Evolutionary conservation across 352 stramenopile genomes (phyloP), one percentile per base, ranked within the genome.

Genomic region (Hyaloperonospora brassicae): DNA sequence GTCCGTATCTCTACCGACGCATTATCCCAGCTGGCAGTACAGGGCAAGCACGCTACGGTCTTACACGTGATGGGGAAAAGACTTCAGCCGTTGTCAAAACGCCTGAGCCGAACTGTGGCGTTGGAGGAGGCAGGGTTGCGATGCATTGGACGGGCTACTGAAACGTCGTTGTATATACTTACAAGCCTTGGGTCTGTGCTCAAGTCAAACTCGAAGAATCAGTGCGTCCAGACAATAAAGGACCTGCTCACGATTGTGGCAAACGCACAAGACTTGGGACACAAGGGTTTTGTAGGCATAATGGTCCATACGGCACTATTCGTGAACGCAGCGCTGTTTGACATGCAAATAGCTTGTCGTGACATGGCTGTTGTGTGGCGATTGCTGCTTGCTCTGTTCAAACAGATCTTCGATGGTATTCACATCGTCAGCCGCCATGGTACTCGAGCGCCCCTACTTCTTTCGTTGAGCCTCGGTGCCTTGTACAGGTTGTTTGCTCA

Each of bases 141-240:
- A n/a, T 52, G 64, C 23, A 41, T 62, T 34, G 47, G 11, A 24
- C 60, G 64, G 6, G 49, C 42, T 25, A 38, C 42, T 41, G 63
- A 68, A 34, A 69, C 68, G 9, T 72, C 64, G 3, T 48, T 80
- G 14, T 73, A 72, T 42, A 36, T 88, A 8, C 54, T 88, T 4
- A 63, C 59, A 11, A 68, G 59, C 21, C 53, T 86, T 24, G 61
- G 65, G 1, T 43, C 51, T 0, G 43, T 66, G 21, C 14, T 88
- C 39, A 88, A 86, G 50, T 38, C 44, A 2, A 88, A 88, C 42
- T 68, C 55, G 24, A 71, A 58, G 39, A 86, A 85, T 43, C 73
- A 82, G 55, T 88, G 65, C 27, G 71, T 71, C 14, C 64, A 82
- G 56, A 50, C 62, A 22, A 57, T 86, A 40, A 73, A 79, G 25